Base-by-base conservation (phyloP, 352 stramenopile species). In the Elongisporangium undulatum region DNA sequence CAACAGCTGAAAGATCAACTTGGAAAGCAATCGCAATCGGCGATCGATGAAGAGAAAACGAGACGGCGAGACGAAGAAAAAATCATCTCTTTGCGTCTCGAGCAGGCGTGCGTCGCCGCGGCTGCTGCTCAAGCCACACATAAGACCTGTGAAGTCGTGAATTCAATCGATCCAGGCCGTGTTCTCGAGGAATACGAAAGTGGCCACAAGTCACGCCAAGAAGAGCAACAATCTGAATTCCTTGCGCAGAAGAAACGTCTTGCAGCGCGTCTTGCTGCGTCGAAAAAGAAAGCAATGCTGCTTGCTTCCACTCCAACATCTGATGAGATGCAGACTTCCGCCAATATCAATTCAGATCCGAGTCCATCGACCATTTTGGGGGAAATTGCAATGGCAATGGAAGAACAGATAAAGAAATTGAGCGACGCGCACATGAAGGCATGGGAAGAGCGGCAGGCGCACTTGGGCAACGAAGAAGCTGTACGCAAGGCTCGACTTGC, bases 321-420 rank as follows among this genome's bases (percentile, higher is more conserved):
- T 41, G 5, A 15, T 15, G 8, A 41, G 29, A 41, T 2, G 1
- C 5, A 15, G 8, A 1, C 29, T 13, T 41, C 9, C 8, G 9
- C 29, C 5, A 41, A 13, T 13, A 13, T 41, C 4, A 41, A 9
- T 41, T 13, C 29, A 41, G 9, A 41, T 4, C 29, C 29, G 9
- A 41, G 9, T 15, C 5, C 29, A 15, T 15, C 29, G 8, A 13
- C 50, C 17, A 61, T 69, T 20, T 54, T 58, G 16, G 57, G 71
- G 51, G 61, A 49, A 0, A 70, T 77, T 49, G 56, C 66, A 26
- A 63, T 63, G 4, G 62, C 71, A 39, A 62, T 75, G 56, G 69
- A 74, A 49, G 59, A 66, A 9, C 63, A 80, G 22, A 75, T 79
- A 29, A 68, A 68, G 51, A 19, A 55, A 15, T 59, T 80, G 12